phyloP scores from a whole-genome alignment of 2,329 filamentous ascomycete genomes.

The Orbilia javanica region DNA sequence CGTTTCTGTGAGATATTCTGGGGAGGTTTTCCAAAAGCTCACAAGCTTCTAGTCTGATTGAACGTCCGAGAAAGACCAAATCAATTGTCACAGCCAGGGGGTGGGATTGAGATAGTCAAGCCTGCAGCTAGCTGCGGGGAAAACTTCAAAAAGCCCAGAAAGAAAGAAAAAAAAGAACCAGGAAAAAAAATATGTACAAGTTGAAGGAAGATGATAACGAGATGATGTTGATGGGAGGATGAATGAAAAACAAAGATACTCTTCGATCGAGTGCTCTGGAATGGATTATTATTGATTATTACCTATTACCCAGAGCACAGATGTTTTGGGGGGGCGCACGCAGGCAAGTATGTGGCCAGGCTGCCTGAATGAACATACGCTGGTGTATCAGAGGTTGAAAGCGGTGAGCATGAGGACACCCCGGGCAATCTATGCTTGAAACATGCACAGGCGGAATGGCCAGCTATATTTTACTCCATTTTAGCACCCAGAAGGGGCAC shows the following conservation, averaged over 20 bases:
- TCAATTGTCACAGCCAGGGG: conserved; percentile 22
- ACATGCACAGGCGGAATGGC: conserved; percentile 54
- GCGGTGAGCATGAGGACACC: conserved; percentile 41
- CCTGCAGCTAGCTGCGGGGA: conserved; percentile 14
- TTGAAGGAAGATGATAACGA: conserved; percentile 36
- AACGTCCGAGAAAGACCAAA: conserved; percentile 5
- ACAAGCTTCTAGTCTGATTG: conserved; percentile 23
- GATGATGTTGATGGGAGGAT: conserved; percentile 33
- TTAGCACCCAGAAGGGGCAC: conserved; percentile 18
- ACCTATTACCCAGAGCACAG: conserved; percentile 45
- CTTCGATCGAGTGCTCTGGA: conserved; percentile 30
- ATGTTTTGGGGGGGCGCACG: conserved; percentile 51
- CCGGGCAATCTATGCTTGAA: conserved; percentile 51
- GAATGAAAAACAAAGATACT: conserved; percentile 27
- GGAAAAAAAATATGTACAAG: conserved; percentile 58
- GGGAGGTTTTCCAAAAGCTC: conserved; percentile 27
- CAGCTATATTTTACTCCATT: conserved; percentile 32
- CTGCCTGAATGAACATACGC: conserved; percentile 30
- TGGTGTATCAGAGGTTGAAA: conserved; percentile 43
- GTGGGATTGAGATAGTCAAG: neutral
- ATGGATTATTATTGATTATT: conserved; percentile 35
- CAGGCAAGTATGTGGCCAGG: conserved; percentile 44
- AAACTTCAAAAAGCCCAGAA: conserved; percentile 23
- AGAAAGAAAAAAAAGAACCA: conserved; percentile 25
- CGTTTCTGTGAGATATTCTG: conserved; percentile 26